These are phyloP conservation scores for Begonia loranthoides DNA, from an alignment of 306 rosid species.

Conservation along the genomic window DNA sequence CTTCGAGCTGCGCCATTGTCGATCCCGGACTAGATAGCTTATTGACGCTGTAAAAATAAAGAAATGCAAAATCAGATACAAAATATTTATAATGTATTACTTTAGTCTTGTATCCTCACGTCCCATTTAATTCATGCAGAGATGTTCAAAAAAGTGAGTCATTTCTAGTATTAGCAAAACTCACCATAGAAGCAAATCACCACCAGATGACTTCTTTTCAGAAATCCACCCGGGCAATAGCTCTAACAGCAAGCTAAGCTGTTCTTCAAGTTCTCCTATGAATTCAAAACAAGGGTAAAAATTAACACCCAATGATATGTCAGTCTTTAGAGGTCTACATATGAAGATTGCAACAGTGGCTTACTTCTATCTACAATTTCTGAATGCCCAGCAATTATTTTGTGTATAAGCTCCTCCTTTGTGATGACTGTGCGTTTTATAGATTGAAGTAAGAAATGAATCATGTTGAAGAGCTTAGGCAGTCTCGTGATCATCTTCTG, in stretches of 20 bases:
- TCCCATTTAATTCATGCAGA: too few relatives aligned
- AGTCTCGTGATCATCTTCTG: conserved; percentile 41
- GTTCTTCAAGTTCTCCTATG: conserved; percentile 77
- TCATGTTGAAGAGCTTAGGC: conserved; percentile 76
- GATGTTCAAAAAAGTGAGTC: background rate
- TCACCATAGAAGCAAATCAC: conserved; percentile 48
- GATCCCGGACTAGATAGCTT: conserved; percentile 25
- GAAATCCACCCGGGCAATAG: conserved; percentile 82
- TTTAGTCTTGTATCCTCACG: too few relatives aligned
- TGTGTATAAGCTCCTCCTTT: conserved; percentile 60
- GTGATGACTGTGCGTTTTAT: conserved; percentile 38
- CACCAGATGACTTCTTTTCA: conserved; percentile 40
- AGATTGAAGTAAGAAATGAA: conserved; percentile 44
- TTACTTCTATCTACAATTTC: conserved; percentile 60
- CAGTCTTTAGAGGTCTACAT: background rate
- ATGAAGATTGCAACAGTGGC: background rate
- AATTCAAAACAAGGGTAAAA: conserved; percentile 6
- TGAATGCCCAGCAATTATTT: conserved; percentile 35
- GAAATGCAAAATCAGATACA: background rate
- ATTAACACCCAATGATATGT: background rate
- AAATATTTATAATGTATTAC: background rate
- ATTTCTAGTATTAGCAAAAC: conserved; percentile 7
- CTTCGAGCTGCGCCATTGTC: conserved; percentile 42
- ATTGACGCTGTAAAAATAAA: conserved; percentile 32
- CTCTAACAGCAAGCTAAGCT: conserved; percentile 44